phyloP scores from a whole-genome alignment of 1,139 yeast species.

The Pichia sp. region DNA sequence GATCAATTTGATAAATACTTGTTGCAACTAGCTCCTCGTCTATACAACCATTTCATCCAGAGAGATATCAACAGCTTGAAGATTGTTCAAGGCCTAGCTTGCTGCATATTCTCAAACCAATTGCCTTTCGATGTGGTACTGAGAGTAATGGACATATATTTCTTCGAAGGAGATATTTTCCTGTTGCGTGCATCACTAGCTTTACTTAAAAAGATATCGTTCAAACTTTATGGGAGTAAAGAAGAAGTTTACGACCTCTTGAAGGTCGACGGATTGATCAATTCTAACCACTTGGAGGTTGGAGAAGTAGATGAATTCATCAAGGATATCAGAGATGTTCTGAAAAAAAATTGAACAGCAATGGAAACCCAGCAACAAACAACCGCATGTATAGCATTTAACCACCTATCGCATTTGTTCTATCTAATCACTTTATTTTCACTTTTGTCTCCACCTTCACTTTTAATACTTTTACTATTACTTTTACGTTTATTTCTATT shows the following conservation, averaged over 20 bases:
- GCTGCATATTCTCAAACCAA: conserved; percentile 26
- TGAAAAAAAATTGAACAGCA: conserved; percentile 13
- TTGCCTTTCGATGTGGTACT: conserved; percentile 24
- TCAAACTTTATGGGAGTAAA: conserved; percentile 48
- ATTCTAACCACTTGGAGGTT: conserved; percentile 37
- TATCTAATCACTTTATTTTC: neutral
- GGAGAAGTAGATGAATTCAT: conserved; percentile 38
- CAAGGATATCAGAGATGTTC: conserved; percentile 33
- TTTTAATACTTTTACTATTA: neutral
- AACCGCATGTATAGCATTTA: conserved; percentile 1
- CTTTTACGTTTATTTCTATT: neutral
- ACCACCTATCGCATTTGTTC: neutral
- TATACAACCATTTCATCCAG: conserved; percentile 48
- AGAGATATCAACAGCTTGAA: conserved; percentile 20
- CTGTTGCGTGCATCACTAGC: conserved; percentile 47
- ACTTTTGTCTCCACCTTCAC: neutral
- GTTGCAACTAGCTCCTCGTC: conserved; percentile 39
- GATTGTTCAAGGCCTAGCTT: conserved; percentile 22
- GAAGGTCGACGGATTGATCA: conserved; percentile 13
- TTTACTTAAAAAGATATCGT: conserved; percentile 43
- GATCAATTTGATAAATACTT: conserved; percentile 47
- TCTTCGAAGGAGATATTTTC: conserved; percentile 59
- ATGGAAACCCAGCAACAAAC: neutral
- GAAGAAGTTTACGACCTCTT: conserved; percentile 41
- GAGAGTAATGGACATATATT: conserved; percentile 50